Evolutionary conservation across 495 filamentous ascomycete species (phyloP).

Genomic region (Penicillium goetzii): DNA sequence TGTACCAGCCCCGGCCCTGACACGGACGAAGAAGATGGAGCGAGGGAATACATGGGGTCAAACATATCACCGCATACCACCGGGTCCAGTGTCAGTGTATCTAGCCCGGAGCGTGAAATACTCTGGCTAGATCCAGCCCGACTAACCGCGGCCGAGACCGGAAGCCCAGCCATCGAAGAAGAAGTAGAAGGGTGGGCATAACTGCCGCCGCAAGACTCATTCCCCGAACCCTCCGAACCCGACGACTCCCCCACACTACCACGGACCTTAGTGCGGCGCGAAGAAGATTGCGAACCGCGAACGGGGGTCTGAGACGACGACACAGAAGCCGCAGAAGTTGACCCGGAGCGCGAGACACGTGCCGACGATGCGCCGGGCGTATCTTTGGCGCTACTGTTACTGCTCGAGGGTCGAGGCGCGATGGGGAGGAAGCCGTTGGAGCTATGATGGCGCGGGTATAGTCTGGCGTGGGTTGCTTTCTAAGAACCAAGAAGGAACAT

Average conservation of each 20-base stretch:
- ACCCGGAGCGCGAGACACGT: constrained; percentile 22
- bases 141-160: not conserved
- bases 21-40: constrained; percentile 14
- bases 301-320: constrained; percentile 15
- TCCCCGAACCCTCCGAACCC: constrained; percentile 28
- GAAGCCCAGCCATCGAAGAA: not conserved
- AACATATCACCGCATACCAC: constrained; percentile 19
- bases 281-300: constrained; percentile 9
- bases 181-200: not conserved
- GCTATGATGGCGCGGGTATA: constrained; percentile 34
- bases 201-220: constrained; percentile 12
- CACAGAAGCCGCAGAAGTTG: constrained; percentile 22
- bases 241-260: constrained; percentile 26
- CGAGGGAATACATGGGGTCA: constrained; percentile 28
- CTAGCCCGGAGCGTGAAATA: constrained; percentile 18
- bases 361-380: constrained; percentile 18
- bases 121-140: not conserved
- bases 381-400: constrained; percentile 4
- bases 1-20: constrained; percentile 14
- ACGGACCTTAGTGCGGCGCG: constrained; percentile 10
- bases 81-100: constrained; percentile 19
- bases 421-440: constrained; percentile 42
- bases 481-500: constrained; percentile 40
- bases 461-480: constrained; percentile 41
- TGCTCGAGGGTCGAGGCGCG: constrained; percentile 37